Evolutionary conservation across 495 filamentous ascomycete genomes (phyloP).

Genomic region (Cenococcum geophilum): DNA sequence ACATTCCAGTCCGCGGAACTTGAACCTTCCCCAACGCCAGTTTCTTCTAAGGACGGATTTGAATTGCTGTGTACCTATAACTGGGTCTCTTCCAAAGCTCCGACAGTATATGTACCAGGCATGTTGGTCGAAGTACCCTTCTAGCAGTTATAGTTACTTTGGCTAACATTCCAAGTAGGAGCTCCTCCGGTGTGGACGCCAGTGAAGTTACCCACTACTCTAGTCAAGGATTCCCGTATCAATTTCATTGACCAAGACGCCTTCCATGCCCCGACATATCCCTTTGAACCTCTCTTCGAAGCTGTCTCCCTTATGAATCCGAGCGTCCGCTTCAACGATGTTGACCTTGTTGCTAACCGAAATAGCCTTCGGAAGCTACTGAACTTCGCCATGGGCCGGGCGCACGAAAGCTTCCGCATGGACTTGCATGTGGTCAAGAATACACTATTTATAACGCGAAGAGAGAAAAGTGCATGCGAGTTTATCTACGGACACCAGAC

Average conservation of each 20-base stretch:
- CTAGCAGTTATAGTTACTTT: not conserved
- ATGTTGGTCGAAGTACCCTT: not conserved
- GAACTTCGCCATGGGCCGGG: slow-evolving; percentile 3
- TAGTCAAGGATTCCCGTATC: not conserved
- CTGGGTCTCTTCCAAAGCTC: not conserved
- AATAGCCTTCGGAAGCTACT: slow-evolving; percentile 11
- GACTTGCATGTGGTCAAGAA: slow-evolving; percentile 9
- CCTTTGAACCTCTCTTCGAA: slow-evolving; percentile 6
- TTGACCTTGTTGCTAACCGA: slow-evolving; percentile 9
- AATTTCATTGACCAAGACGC: slow-evolving; percentile 4
- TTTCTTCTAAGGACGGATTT: slow-evolving; percentile 1
- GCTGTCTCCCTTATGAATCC: slow-evolving; percentile 5
- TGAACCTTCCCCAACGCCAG: not conserved
- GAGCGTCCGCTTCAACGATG: not conserved
- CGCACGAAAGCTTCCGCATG: slow-evolving; percentile 6
- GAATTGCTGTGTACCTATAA: slow-evolving; percentile 9
- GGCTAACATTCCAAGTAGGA: not conserved
- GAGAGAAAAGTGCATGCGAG: not conserved
- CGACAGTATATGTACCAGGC: slow-evolving; percentile 4
- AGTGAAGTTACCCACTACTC: slow-evolving; percentile 2
- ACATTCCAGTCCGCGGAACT: not conserved
- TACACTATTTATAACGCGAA: slow-evolving; percentile 7
- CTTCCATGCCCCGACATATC: slow-evolving; percentile 1
- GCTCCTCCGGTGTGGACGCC: slow-evolving; percentile 6
- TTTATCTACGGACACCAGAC: not conserved